These are phyloP conservation scores for Wickerhamiella azymoides DNA, from an alignment of 805 yeast species.

Conservation along the genomic window DNA sequence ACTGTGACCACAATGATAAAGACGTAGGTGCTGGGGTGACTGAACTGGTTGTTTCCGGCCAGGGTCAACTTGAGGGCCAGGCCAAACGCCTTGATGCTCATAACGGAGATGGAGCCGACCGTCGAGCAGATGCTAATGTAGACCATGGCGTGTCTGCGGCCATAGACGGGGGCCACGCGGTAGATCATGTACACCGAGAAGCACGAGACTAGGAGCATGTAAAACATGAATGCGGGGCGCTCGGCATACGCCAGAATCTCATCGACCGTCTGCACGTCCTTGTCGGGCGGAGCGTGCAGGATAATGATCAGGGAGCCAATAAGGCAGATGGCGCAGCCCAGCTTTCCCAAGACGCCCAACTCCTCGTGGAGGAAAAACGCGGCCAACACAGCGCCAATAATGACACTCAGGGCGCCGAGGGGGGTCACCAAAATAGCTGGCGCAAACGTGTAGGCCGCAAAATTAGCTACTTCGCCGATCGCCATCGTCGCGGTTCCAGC, in stretches of 20 bases:
- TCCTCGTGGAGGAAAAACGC: conserved; percentile 75
- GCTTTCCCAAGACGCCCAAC: conserved; percentile 71
- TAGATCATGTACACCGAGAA: conserved; percentile 71
- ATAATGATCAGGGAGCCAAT: conserved; percentile 81
- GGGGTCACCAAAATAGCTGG: conserved; percentile 90
- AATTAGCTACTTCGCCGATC: conserved; percentile 79
- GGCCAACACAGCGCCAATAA: conserved; percentile 84
- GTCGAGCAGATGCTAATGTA: conserved; percentile 80
- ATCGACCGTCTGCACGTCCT: conserved; percentile 75
- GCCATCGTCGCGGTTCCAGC: conserved; percentile 85
- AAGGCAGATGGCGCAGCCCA: conserved; percentile 86
- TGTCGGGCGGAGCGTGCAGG: conserved; percentile 88
- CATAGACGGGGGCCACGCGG: conserved; percentile 68
- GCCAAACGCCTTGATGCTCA: conserved; percentile 88
- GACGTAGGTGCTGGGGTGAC: conserved; percentile 70
- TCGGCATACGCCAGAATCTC: conserved; percentile 72
- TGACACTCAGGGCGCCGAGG: conserved; percentile 76
- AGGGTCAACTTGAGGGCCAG: conserved; percentile 77
- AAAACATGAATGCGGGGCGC: conserved; percentile 56
- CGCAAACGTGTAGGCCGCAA: conserved; percentile 91
- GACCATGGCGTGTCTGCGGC: conserved; percentile 71
- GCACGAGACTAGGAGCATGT: conserved; percentile 44
- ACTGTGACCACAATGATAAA: conserved; percentile 64
- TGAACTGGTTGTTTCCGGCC: conserved; percentile 75
- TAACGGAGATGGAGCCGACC: conserved; percentile 82